Evolutionary conservation across 164 flowering plant genomes (phyloP).

Genomic region (Liriodendron chinense): DNA sequence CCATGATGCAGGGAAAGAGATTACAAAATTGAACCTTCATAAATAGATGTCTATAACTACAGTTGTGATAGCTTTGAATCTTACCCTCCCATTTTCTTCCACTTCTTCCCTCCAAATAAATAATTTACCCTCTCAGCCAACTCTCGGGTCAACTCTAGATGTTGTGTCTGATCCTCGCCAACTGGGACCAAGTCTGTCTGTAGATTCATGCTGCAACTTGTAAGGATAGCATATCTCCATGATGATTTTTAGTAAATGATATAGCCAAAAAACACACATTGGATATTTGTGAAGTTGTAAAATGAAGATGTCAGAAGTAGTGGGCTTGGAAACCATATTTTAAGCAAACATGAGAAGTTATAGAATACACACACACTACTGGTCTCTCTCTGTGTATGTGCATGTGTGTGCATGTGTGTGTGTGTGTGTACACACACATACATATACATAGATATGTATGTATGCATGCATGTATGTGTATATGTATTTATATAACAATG

Average conservation of each 20-base stretch:
- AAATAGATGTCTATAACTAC: not conserved
- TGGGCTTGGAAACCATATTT: not conserved
- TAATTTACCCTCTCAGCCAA: constrained; percentile 82
- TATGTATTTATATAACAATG: no score
- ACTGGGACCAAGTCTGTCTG: constrained; percentile 96
- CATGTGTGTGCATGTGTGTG: no score
- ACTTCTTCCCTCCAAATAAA: constrained; percentile 89
- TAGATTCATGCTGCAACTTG: constrained; percentile 38
- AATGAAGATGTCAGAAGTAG: not conserved
- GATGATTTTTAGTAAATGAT: not conserved
- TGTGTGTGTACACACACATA: no score
- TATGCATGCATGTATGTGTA: no score
- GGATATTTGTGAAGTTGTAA: not conserved
- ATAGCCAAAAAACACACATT: not conserved
- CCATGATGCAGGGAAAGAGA: constrained; percentile 3
- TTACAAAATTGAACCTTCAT: not conserved
- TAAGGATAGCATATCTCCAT: constrained; percentile 31
- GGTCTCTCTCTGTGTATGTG: no score
- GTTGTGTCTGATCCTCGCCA: constrained; percentile 97
- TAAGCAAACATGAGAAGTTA: no score
- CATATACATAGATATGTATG: no score
- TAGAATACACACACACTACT: not conserved
- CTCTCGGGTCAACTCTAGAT: constrained; percentile 88
- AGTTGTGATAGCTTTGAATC: constrained; percentile 10
- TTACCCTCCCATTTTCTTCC: constrained; percentile 99